Evolutionary conservation across 2,329 filamentous ascomycete genomes (phyloP).

Genomic region (Ophiobolus disseminans): DNA sequence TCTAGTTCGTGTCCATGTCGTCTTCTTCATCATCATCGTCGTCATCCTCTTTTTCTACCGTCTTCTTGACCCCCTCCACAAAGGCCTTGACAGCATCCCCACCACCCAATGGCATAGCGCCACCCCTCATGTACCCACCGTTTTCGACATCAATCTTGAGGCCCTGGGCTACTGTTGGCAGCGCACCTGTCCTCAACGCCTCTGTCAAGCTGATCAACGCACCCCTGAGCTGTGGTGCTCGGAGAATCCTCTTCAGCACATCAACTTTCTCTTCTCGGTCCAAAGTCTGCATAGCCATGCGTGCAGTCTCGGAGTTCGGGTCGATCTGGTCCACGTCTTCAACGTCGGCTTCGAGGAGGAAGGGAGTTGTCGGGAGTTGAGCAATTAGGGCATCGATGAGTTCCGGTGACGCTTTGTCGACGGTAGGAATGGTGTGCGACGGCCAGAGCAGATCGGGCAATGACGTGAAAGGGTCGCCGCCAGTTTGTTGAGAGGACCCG

Average conservation of each 20-base stretch:
- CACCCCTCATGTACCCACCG: slow-evolving; percentile 79
- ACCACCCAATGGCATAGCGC: slow-evolving; percentile 84
- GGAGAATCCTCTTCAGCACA: slow-evolving; percentile 80
- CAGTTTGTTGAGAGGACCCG: slow-evolving; percentile 44
- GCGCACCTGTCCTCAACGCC: slow-evolving; percentile 85
- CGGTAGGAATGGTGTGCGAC: slow-evolving; percentile 76
- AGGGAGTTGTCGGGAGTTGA: slow-evolving; percentile 78
- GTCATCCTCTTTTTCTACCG: slow-evolving; percentile 63
- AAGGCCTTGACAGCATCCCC: slow-evolving; percentile 91
- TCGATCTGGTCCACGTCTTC: slow-evolving; percentile 69
- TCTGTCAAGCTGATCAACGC: slow-evolving; percentile 84
- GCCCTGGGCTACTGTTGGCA: slow-evolving; percentile 89
- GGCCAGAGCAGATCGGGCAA: slow-evolving; percentile 85
- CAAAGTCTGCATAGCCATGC: slow-evolving; percentile 76
- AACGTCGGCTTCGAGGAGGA: slow-evolving; percentile 76
- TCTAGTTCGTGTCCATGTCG: slow-evolving; percentile 45
- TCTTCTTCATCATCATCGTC: slow-evolving; percentile 34
- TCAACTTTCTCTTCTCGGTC: slow-evolving; percentile 78
- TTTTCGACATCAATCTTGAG: slow-evolving; percentile 81
- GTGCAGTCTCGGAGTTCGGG: slow-evolving; percentile 70
- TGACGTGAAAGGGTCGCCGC: slow-evolving; percentile 79
- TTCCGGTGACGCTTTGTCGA: slow-evolving; percentile 69
- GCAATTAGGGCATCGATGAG: slow-evolving; percentile 77
- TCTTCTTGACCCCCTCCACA: slow-evolving; percentile 84
- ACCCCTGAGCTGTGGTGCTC: slow-evolving; percentile 90